Percentiles rank a stretch among this genome's conserved stretches.
Evolutionary conservation across 441 rosid genomes (phyloP).

Genomic region (Flueggea neowawraea): DNA sequence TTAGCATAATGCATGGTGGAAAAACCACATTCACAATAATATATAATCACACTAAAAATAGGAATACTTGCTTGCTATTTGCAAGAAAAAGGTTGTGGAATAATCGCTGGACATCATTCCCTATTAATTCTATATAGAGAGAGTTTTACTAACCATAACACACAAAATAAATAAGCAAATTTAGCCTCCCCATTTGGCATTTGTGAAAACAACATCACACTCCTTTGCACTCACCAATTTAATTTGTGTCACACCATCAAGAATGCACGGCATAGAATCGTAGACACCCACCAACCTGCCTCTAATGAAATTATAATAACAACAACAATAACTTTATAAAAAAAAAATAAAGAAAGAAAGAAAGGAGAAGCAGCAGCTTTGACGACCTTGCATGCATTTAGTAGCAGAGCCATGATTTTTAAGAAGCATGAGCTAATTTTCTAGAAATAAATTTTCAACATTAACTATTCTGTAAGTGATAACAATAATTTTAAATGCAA

Average conservation of each 20-base stretch:
- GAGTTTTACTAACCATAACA: slow-evolving; percentile 15
- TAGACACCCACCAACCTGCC: slow-evolving; percentile 20
- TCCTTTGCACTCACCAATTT: slow-evolving; percentile 18
- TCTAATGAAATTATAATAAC: too few relatives aligned
- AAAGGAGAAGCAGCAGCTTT: too few relatives aligned
- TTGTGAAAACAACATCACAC: slow-evolving; percentile 29
- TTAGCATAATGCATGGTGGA: slow-evolving; percentile 2
- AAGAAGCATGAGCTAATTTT: too few relatives aligned
- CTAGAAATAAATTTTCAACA: too few relatives aligned
- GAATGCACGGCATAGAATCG: slow-evolving; percentile 31
- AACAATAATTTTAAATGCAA: too few relatives aligned
- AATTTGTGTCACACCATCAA: slow-evolving; percentile 11
- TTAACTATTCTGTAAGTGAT: too few relatives aligned
- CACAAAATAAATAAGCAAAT: background rate
- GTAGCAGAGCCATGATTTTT: too few relatives aligned
- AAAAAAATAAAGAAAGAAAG: background rate
- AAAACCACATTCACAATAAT: background rate
- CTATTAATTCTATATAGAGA: slow-evolving; percentile 22
- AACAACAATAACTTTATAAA: background rate
- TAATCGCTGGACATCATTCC: slow-evolving; percentile 55
- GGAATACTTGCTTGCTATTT: background rate
- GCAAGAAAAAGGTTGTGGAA: slow-evolving; percentile 29
- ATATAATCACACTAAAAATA: background rate
- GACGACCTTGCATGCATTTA: too few relatives aligned
- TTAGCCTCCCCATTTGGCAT: slow-evolving; percentile 16